These are phyloP conservation scores for Leccinum barrowsii DNA, from an alignment of 768 basidiomycete genomes.

Conservation along the genomic window DNA sequence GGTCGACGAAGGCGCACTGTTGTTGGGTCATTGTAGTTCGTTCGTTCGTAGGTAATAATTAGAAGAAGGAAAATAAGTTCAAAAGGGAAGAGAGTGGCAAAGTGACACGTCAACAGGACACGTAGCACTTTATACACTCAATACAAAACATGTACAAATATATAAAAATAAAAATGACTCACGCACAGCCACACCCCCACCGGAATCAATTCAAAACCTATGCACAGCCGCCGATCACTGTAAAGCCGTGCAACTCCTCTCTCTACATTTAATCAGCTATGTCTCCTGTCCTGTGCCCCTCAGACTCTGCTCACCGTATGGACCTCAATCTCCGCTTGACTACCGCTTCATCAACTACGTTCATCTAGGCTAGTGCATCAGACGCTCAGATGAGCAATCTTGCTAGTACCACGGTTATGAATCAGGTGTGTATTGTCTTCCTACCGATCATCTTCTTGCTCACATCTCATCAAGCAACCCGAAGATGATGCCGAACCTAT, in stretches of 20 bases:
- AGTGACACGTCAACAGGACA: slow-evolving; percentile 27
- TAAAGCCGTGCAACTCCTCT: neutral
- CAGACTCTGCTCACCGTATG: slow-evolving; percentile 1
- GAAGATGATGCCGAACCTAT: neutral
- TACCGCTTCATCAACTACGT: neutral
- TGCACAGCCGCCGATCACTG: neutral
- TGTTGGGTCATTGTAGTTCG: slow-evolving; percentile 17
- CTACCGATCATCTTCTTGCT: neutral
- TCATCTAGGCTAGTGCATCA: neutral
- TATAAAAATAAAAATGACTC: slow-evolving; percentile 6
- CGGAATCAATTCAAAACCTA: neutral
- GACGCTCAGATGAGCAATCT: neutral
- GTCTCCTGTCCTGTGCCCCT: neutral
- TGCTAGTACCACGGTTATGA: neutral
- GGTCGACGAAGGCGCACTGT: slow-evolving; percentile 34
- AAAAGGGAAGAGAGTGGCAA: slow-evolving; percentile 10
- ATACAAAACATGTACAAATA: slow-evolving; percentile 24
- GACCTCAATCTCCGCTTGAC: neutral
- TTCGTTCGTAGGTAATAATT: neutral
- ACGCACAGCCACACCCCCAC: neutral
- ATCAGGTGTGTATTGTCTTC: slow-evolving; percentile 2
- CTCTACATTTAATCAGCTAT: neutral
- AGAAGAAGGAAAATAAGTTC: slow-evolving; percentile 16
- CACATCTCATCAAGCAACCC: slow-evolving; percentile 8
- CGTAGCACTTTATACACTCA: slow-evolving; percentile 29